These are phyloP conservation scores for Chenopodium suecicum DNA, from an alignment of 148 eudicot genomes.

Conservation along the genomic window DNA sequence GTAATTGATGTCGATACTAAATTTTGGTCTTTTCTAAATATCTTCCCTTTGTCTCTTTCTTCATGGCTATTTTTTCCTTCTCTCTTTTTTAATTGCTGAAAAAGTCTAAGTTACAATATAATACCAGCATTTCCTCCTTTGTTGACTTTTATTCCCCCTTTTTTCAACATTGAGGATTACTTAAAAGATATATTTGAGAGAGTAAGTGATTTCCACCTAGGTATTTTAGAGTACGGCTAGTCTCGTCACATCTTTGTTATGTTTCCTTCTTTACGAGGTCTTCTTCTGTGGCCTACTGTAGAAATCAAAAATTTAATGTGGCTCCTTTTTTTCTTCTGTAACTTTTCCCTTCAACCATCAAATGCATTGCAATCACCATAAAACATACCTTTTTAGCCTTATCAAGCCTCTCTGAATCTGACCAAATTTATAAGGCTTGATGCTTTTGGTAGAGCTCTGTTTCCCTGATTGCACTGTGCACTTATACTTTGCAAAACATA, in stretches of 20 bases:
- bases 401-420: background rate
- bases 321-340: background rate
- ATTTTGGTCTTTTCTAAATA: background rate
- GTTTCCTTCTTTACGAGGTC: too few relatives aligned
- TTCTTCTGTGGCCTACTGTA: background rate
- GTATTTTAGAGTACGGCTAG: background rate
- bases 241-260: background rate
- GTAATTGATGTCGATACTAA: slow-evolving; percentile 10
- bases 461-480: background rate
- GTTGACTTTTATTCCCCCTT: background rate
- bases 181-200: background rate
- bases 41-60: background rate
- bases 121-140: background rate
- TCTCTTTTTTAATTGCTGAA: background rate
- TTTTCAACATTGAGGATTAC: background rate
- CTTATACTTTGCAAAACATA: background rate
- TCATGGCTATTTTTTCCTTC: background rate
- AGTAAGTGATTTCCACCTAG: background rate
- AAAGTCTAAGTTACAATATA: background rate
- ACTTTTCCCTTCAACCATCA: background rate
- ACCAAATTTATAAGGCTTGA: background rate
- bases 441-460: background rate
- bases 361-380: background rate
- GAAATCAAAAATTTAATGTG: background rate
- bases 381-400: background rate